Conservation (phyloP, 2,329 filamentous ascomycete species). For the Talaromyces sp. region DNA sequence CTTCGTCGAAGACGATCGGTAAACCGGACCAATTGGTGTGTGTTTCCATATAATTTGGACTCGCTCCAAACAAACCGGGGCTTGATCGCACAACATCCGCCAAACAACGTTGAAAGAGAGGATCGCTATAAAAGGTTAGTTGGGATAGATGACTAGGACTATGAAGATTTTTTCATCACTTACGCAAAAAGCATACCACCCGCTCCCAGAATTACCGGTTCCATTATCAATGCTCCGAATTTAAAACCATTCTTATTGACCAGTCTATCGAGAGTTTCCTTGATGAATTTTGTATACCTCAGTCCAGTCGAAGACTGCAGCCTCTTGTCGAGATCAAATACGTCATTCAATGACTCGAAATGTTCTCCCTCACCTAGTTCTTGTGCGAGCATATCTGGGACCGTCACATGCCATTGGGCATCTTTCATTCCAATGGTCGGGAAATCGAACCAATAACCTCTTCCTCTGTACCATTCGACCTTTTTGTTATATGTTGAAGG, state of each 20-base stretch:
- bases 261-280: constrained; percentile 52
- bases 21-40: constrained; percentile 63
- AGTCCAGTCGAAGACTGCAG: constrained; percentile 44
- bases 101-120: constrained; percentile 72
- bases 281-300: constrained; percentile 62
- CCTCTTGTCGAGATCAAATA: constrained; percentile 60
- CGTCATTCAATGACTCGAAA: constrained; percentile 50
- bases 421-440: constrained; percentile 65
- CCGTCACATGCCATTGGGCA: constrained; percentile 64
- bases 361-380: constrained; percentile 45
- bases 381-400: constrained; percentile 50
- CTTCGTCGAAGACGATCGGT: constrained; percentile 79
- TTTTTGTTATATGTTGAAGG: constrained; percentile 75
- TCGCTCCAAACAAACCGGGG: constrained; percentile 52
- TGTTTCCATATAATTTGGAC: constrained; percentile 18
- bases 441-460: constrained; percentile 78
- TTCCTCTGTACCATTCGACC: constrained; percentile 79
- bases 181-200: constrained; percentile 80
- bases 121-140: constrained; percentile 55
- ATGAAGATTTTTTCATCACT: constrained; percentile 34
- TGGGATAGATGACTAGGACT: background rate
- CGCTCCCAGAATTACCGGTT: constrained; percentile 75
- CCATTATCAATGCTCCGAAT: constrained; percentile 75
- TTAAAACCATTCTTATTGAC: constrained; percentile 56
- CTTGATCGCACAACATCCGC: constrained; percentile 63